Evolutionary conservation across 1,284 basidiomycete genomes (phyloP).

Genomic region (Psilocybe mexicana): DNA sequence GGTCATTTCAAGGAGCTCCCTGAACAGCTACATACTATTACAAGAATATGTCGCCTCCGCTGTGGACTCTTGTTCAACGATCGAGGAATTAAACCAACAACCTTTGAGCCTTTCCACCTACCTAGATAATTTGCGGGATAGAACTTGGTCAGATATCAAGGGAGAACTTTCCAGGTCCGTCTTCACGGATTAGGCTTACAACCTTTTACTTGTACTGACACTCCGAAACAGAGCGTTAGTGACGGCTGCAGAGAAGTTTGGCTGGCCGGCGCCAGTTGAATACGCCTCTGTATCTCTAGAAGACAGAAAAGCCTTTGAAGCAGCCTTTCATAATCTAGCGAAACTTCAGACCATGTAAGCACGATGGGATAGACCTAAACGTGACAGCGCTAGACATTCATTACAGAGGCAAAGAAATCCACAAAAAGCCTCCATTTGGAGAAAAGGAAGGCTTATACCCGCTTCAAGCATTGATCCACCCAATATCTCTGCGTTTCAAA

Average conservation of each 20-base stretch:
- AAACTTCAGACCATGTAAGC: conserved; percentile 76
- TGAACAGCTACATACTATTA: conserved; percentile 62
- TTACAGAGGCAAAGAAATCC: conserved; percentile 52
- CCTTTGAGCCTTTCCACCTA: conserved; percentile 58
- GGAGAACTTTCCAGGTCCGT: conserved; percentile 61
- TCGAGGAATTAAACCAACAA: conserved; percentile 47
- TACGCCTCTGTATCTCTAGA: conserved; percentile 52
- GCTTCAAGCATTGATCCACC: conserved; percentile 82
- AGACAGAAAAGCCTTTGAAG: conserved; percentile 67
- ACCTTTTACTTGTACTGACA: conserved; percentile 10
- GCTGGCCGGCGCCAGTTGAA: conserved; percentile 80
- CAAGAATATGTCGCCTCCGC: conserved; percentile 59
- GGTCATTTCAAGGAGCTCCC: conserved; percentile 42
- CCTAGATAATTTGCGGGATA: conserved; percentile 57
- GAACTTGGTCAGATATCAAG: conserved; percentile 79
- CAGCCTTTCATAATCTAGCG: conserved; percentile 74
- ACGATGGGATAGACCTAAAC: not conserved
- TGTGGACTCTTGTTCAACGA: conserved; percentile 41
- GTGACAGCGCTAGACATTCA: not conserved
- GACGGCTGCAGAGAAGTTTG: conserved; percentile 65
- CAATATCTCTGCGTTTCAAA: conserved; percentile 86
- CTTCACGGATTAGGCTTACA: not conserved
- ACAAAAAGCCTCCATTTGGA: conserved; percentile 19
- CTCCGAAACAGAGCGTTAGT: conserved; percentile 53
- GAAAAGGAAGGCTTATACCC: conserved; percentile 69